Conservation (phyloP, 306 rosid species). For the Crotalaria pallida region DNA sequence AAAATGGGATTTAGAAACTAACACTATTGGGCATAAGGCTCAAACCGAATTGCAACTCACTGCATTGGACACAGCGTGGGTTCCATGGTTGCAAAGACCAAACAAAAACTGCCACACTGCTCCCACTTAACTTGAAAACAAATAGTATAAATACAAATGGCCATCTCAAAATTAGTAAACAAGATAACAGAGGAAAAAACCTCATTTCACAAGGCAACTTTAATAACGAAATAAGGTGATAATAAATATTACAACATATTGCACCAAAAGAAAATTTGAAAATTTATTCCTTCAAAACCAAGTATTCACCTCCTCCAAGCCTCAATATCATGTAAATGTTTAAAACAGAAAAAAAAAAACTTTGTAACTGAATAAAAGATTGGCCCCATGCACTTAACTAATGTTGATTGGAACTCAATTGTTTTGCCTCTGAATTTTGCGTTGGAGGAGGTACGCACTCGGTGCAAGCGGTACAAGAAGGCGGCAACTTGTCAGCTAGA, state of each 20-base stretch:
- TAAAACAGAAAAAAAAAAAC: not conserved
- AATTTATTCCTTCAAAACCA: slow-evolving; percentile 24
- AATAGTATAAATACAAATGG: not conserved
- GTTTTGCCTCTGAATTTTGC: slow-evolving; percentile 25
- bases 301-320: slow-evolving; percentile 3
- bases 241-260: not conserved
- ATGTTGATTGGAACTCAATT: slow-evolving; percentile 33
- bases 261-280: slow-evolving; percentile 9
- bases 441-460: slow-evolving; percentile 30
- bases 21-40: no score
- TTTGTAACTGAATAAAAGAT: not conserved
- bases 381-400: slow-evolving; percentile 15
- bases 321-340: slow-evolving; percentile 15
- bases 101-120: not conserved
- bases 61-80: no score
- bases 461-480: slow-evolving; percentile 45
- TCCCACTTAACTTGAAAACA: not conserved
- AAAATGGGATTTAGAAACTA: no score
- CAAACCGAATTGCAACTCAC: no score
- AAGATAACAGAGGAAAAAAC: not conserved
- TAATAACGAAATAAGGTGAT: slow-evolving; percentile 4
- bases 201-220: not conserved
- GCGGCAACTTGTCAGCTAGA: slow-evolving; percentile 37
- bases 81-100: no score
- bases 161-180: not conserved